Conservation (phyloP, 805 yeast species). For the Komagataella populi region DNA sequence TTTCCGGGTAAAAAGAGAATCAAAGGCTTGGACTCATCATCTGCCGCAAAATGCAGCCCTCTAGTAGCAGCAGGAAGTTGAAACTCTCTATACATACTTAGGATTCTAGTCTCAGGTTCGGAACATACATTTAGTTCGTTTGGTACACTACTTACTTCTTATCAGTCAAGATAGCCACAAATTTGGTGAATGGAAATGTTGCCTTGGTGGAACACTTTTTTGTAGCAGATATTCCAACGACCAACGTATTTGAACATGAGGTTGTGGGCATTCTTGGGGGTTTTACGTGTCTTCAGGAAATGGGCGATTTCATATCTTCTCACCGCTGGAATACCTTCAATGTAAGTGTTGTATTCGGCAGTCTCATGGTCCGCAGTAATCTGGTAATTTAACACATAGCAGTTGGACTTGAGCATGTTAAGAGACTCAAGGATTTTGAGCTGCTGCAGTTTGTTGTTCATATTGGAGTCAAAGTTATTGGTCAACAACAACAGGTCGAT, state of each 20-base stretch:
- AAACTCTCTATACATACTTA: background rate
- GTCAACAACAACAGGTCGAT: background rate
- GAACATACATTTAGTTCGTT: background rate
- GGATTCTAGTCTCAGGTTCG: background rate
- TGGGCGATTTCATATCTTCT: conserved; percentile 4
- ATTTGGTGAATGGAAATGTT: background rate
- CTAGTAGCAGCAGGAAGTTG: background rate
- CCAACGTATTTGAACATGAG: conserved; percentile 6
- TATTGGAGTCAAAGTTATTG: background rate
- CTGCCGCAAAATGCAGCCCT: background rate
- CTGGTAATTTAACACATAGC: background rate
- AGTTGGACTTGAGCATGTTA: background rate
- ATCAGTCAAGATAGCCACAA: background rate
- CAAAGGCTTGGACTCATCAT: conserved; percentile 16
- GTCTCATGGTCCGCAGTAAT: background rate
- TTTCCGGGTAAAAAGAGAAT: conserved; percentile 62
- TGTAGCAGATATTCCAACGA: conserved; percentile 12
- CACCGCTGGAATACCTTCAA: conserved; percentile 10
- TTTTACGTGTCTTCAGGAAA: background rate
- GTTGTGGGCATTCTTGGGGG: background rate
- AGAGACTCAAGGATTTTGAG: background rate
- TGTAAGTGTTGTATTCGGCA: conserved; percentile 6
- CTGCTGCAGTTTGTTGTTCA: background rate
- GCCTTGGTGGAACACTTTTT: background rate
- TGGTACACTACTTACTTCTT: background rate